phyloP scores from a whole-genome alignment of 2,329 filamentous ascomycete species.

The Colletotrichum navitas region DNA sequence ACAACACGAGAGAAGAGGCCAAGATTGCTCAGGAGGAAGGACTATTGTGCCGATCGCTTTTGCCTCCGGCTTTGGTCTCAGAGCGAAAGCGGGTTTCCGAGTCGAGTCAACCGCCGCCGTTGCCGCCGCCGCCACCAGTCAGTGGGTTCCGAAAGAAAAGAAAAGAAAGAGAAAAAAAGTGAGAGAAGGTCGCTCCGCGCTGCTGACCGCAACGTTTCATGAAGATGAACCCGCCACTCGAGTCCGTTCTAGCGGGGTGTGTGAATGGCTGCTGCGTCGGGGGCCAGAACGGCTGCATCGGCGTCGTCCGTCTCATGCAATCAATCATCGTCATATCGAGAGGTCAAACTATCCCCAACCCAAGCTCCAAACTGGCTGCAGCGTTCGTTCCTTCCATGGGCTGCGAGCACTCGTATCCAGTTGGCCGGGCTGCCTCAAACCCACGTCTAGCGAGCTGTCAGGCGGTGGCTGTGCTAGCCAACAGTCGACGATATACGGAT shows the following conservation, averaged over 20 bases:
- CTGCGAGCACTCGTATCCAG: slow-evolving; percentile 36
- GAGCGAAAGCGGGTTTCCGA: background rate
- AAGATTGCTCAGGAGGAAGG: background rate
- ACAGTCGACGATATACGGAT: slow-evolving; percentile 24
- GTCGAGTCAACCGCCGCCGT: background rate
- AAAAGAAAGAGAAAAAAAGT: background rate
- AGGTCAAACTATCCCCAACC: background rate
- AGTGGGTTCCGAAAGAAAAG: background rate
- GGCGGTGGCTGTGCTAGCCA: slow-evolving; percentile 33
- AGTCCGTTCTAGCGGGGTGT: background rate
- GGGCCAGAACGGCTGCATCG: background rate
- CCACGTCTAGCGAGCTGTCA: slow-evolving; percentile 19
- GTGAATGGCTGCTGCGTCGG: background rate
- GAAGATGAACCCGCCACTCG: background rate
- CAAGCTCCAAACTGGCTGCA: background rate
- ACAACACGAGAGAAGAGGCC: slow-evolving; percentile 31
- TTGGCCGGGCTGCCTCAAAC: slow-evolving; percentile 21
- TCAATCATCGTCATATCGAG: background rate
- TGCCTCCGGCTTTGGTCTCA: slow-evolving; percentile 3
- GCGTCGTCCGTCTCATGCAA: background rate
- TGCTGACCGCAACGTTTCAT: slow-evolving; percentile 30
- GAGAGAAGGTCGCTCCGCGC: background rate
- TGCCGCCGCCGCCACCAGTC: background rate
- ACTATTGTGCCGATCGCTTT: background rate
- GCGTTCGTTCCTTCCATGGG: background rate